These are phyloP conservation scores for Xylaria venustula DNA, from an alignment of 495 filamentous ascomycete genomes.

Conservation along the genomic window DNA sequence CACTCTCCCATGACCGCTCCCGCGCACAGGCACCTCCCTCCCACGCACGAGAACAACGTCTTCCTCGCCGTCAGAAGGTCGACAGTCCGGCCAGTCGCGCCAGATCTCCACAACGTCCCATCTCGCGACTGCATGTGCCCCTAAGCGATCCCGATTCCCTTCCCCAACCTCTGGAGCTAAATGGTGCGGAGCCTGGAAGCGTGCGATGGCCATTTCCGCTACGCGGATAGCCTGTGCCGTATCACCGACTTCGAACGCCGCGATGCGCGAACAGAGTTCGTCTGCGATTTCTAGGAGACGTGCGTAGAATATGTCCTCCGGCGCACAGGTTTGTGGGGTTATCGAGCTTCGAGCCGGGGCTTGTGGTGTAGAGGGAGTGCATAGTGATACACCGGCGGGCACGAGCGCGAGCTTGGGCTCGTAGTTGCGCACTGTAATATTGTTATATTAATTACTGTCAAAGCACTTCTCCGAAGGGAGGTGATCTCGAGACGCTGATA, in stretches of 20 bases:
- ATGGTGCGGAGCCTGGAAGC: neutral
- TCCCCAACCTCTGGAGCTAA: neutral
- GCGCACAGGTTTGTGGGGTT: slow-evolving; percentile 20
- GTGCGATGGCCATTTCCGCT: slow-evolving; percentile 38
- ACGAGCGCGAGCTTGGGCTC: slow-evolving; percentile 82
- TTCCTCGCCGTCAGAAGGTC: slow-evolving; percentile 6
- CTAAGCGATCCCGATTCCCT: too few relatives aligned
- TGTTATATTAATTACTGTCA: neutral
- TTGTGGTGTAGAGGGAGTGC: neutral
- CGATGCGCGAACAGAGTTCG: slow-evolving; percentile 35
- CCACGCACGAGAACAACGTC: slow-evolving; percentile 16
- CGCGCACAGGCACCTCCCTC: slow-evolving; percentile 24
- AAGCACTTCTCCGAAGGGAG: too few relatives aligned
- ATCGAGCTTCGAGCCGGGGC: too few relatives aligned
- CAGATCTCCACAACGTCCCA: slow-evolving; percentile 52
- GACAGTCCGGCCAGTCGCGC: slow-evolving; percentile 46
- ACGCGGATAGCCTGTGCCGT: slow-evolving; percentile 58
- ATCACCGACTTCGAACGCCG: slow-evolving; percentile 60
- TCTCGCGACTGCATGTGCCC: neutral
- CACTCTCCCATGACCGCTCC: slow-evolving; percentile 34
- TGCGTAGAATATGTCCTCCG: slow-evolving; percentile 62
- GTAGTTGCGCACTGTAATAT: slow-evolving; percentile 59
- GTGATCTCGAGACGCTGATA: too few relatives aligned
- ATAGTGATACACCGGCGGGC: slow-evolving; percentile 28
- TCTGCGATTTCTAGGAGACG: slow-evolving; percentile 43